Conservation (phyloP, 2,329 filamentous ascomycete species). For the Hypoxylon sp. region DNA sequence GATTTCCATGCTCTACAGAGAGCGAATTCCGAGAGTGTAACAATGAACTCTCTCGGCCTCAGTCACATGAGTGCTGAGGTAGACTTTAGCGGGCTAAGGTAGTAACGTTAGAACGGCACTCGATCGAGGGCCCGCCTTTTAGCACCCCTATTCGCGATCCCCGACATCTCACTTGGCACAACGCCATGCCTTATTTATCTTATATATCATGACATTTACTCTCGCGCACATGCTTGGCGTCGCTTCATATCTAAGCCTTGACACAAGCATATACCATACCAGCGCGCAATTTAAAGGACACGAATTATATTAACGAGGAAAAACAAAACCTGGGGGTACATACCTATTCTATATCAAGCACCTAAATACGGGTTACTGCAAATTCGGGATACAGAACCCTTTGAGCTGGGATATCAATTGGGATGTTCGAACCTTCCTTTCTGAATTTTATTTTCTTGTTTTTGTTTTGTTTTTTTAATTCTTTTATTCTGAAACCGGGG, state of each 20-base stretch:
- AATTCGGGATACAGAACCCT: slow-evolving; percentile 7
- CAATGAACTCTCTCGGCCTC: slow-evolving; percentile 56
- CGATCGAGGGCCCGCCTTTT: slow-evolving; percentile 6
- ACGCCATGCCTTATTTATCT: slow-evolving; percentile 15
- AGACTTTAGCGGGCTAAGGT: slow-evolving; percentile 59
- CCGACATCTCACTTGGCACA: not conserved
- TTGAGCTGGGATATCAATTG: slow-evolving; percentile 28
- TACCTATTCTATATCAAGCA: slow-evolving; percentile 3
- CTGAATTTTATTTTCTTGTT: not conserved
- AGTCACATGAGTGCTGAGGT: slow-evolving; percentile 58
- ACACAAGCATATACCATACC: slow-evolving; percentile 17
- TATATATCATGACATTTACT: slow-evolving; percentile 22
- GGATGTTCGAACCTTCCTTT: slow-evolving; percentile 15
- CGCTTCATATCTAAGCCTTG: not conserved
- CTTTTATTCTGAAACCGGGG: not conserved
- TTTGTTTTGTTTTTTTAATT: not conserved
- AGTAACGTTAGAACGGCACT: slow-evolving; percentile 37
- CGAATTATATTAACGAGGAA: slow-evolving; percentile 19
- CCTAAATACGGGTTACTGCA: slow-evolving; percentile 1
- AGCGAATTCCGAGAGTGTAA: slow-evolving; percentile 59
- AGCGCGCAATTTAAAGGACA: slow-evolving; percentile 11
- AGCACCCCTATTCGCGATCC: slow-evolving; percentile 2
- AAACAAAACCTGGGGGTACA: slow-evolving; percentile 2
- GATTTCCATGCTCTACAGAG: slow-evolving; percentile 67
- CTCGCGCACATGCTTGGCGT: slow-evolving; percentile 12